Evolutionary conservation across 1,284 basidiomycete species (phyloP).

Genomic region (Austropuccinia psidii): DNA sequence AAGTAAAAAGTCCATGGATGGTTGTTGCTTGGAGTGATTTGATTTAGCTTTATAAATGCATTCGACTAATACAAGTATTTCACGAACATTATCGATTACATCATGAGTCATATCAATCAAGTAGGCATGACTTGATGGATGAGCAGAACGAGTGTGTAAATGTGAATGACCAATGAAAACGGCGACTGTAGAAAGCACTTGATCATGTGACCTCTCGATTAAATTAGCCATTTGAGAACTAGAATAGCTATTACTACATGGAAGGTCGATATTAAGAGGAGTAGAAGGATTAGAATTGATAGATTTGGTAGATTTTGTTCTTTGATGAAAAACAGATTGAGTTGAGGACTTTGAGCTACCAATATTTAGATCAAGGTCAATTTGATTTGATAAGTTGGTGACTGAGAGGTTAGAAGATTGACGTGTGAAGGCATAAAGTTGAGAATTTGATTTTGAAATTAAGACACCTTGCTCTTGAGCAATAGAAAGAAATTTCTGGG

Average conservation of each 20-base stretch:
- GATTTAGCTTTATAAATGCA: constrained; percentile 57
- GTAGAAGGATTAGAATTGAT: constrained; percentile 64
- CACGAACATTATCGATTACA: constrained; percentile 85
- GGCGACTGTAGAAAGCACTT: constrained; percentile 83
- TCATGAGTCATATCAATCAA: constrained; percentile 89
- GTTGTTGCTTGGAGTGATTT: background rate
- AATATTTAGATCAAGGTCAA: too few relatives aligned
- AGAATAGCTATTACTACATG: constrained; percentile 42
- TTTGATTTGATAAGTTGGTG: too few relatives aligned
- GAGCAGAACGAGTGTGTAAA: constrained; percentile 75
- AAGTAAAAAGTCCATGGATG: background rate
- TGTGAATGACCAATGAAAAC: constrained; percentile 96
- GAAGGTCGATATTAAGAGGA: constrained; percentile 46
- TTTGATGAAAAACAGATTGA: too few relatives aligned
- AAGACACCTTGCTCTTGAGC: background rate
- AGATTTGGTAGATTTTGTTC: constrained; percentile 52
- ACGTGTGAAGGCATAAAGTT: too few relatives aligned
- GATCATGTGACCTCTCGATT: constrained; percentile 66
- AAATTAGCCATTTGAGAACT: constrained; percentile 62
- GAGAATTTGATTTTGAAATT: too few relatives aligned
- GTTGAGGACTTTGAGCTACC: too few relatives aligned
- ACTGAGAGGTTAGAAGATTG: too few relatives aligned
- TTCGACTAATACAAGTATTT: constrained; percentile 83
- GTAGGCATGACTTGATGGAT: constrained; percentile 83
- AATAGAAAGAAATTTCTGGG: constrained; percentile 38